Evolutionary conservation across 2,329 filamentous ascomycete genomes (phyloP), one percentile per base, ranked within the genome.

Genomic region (Raffaelea albimanens): DNA sequence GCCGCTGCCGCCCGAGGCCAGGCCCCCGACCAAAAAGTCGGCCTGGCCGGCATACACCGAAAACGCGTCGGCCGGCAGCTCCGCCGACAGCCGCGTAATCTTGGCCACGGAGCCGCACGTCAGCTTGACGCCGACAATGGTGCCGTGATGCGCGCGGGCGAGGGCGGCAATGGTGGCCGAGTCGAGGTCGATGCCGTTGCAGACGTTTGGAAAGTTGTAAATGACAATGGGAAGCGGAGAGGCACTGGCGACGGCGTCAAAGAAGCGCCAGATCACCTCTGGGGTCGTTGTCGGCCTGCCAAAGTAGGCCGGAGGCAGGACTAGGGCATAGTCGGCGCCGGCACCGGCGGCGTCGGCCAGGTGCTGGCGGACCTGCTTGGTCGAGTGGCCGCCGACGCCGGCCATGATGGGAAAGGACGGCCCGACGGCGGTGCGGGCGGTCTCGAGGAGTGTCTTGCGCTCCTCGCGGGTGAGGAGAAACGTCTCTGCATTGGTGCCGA

Each of bases 101-200:
- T 87, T 87, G 50, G 80, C 83, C 31, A 85, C 84, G 54, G 78
- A 81, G n/a, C 82, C 80, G 61, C 80, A 84, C 13, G 80, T 84
- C 51, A 85, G 65, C 59, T 54, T 52, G 52, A 50, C 50, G 40
- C 53, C 50, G 47, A 56, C 53, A 23, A 56, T 23, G 36, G 50
- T 43, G 43, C 52, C 51, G 5, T 53, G 53, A 48, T 56, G 48
- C 11, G 31, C 40, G 34, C 50, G 48, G 1, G 76, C 78, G 20
- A 83, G 68, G 20, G 61, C 61, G 1, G 72, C 65, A 43, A 85
- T 79, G 0, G 72, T 71, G 44, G 78, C 80, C 2, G 79, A 82
- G 60, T 84, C 81, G 22, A 86, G 66, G 58, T 86, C 82, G 3
- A 85, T 67, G 21, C 82, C 82, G 53, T 82, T 82, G 57, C 77